Conservation (phyloP, 2,329 filamentous ascomycete species). For the Colletotrichum truncatum region DNA sequence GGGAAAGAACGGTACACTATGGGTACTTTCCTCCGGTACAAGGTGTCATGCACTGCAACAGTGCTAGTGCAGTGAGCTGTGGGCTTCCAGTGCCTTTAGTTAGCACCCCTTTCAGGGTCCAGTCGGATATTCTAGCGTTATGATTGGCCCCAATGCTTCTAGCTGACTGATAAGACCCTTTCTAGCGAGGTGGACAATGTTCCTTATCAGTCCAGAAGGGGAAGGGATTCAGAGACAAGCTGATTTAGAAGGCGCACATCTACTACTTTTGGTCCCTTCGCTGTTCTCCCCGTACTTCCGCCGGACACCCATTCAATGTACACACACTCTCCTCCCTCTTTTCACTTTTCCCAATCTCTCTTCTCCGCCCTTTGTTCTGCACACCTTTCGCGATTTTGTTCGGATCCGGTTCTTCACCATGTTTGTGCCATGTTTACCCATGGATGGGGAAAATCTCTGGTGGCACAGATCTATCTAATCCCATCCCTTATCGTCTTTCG, state of each 20-base stretch:
- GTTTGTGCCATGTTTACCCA: too few species aligned
- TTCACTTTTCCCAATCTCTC: background rate
- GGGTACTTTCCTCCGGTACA: too few species aligned
- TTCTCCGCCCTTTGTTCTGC: background rate
- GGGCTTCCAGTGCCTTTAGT: too few species aligned
- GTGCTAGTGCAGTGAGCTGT: too few species aligned
- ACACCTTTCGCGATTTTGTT: background rate
- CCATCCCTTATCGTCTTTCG: too few species aligned
- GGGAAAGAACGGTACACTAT: too few species aligned
- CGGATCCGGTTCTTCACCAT: background rate
- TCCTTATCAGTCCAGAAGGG: conserved; percentile 1
- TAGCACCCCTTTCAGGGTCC: too few species aligned
- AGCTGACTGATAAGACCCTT: background rate
- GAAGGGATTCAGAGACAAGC: background rate
- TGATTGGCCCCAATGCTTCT: background rate
- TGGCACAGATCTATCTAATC: too few species aligned
- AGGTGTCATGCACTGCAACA: too few species aligned
- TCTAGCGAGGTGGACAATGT: background rate
- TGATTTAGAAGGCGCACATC: background rate
- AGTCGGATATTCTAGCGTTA: background rate
- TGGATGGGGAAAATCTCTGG: too few species aligned
- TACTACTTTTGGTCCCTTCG: background rate
- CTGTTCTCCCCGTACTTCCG: background rate
- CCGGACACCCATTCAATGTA: too few species aligned
- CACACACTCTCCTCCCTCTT: background rate